Percentiles rank a stretch among this genome's conserved stretches.
These are phyloP conservation scores for Scleromitrula shiraiana DNA, from an alignment of 2,329 filamentous ascomycete species.

Conservation along the genomic window DNA sequence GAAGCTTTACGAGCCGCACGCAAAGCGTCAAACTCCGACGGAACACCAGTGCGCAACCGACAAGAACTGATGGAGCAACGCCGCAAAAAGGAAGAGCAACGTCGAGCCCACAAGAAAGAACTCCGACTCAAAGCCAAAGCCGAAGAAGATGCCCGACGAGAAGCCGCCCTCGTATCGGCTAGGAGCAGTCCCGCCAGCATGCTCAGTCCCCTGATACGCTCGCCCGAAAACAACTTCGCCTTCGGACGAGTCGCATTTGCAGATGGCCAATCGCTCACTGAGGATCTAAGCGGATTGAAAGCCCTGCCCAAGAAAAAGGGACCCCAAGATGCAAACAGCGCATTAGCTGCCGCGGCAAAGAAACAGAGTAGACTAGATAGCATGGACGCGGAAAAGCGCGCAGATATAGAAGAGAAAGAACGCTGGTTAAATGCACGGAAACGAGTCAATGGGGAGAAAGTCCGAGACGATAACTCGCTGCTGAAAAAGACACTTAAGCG, in stretches of 20 bases:
- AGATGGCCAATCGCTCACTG: slow-evolving; percentile 73
- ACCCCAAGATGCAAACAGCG: slow-evolving; percentile 75
- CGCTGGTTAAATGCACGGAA: slow-evolving; percentile 87
- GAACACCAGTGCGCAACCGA: slow-evolving; percentile 73
- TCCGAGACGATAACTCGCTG: slow-evolving; percentile 76
- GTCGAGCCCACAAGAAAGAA: slow-evolving; percentile 84
- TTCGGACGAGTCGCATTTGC: slow-evolving; percentile 89
- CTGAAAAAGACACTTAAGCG: slow-evolving; percentile 94
- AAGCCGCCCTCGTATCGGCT: slow-evolving; percentile 51
- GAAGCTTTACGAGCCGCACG: slow-evolving; percentile 76
- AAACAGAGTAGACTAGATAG: slow-evolving; percentile 72
- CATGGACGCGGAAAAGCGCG: slow-evolving; percentile 72
- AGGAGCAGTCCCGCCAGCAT: slow-evolving; percentile 52
- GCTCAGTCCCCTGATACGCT: slow-evolving; percentile 47
- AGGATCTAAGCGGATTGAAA: slow-evolving; percentile 54
- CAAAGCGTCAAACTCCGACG: slow-evolving; percentile 79
- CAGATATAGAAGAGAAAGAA: slow-evolving; percentile 88
- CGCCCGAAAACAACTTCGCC: slow-evolving; percentile 63
- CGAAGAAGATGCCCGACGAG: slow-evolving; percentile 63
- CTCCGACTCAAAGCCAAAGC: slow-evolving; percentile 67
- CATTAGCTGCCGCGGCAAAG: slow-evolving; percentile 77
- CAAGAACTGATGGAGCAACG: slow-evolving; percentile 89
- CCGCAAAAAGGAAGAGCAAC: slow-evolving; percentile 76
- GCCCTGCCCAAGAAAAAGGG: slow-evolving; percentile 71
- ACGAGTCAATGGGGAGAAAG: slow-evolving; percentile 79